Base-by-base conservation (phyloP, 1,139 yeast genomes). In the Suhomyces choctaworum region DNA sequence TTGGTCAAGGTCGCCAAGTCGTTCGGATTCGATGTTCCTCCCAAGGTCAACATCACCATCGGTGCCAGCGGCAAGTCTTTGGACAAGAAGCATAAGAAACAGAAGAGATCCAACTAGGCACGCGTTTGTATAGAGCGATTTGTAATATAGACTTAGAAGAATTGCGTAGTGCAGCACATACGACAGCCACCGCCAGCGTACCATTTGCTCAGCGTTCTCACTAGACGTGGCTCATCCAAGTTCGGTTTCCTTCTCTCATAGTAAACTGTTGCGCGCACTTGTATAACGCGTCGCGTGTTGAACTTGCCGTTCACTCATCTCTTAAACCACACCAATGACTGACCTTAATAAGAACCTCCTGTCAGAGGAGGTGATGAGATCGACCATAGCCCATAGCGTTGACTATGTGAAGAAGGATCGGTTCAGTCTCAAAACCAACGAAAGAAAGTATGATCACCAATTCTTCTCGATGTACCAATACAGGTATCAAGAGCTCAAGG, bases 11-110 rank as follows among this genome's bases (percentile, higher is more conserved):
- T 92, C 22, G 98, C 97, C 42, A 86, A 84, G 62, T 83, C 95
- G 10, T 92, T 86, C 62, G 99, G 99, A 5, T 92, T 94, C 65
- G 82, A 84, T 32, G 83, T 87, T 15, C 97, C 98, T 29, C 99
- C 99, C 47, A 89, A 89, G 69, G 98, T 92, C 36, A 92, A 92
- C 58, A 90, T 92, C 44, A 83, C 96, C 22, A 88, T 92, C 49
- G 98, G 97, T 12, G 87, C 96, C 31, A 85, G 95, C 58, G 94
- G 94, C 13, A 80, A 81, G 58, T 70, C 83, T 13, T 50, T 68
- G 41, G 75, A 69, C 42, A 69, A 68, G 59, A 69, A 69, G 59
- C 74, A 69, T 49, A 70, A 72, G 59, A 71, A 72, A 52, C 76
- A 71, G 50, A 69, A 52, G 54, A 64, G 73, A 50, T 40, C 51